A percentile compares a stretch with the other conserved stretches of the same genome.
Conservation (phyloP, 441 rosid species). For the Dalechampia spathulata region DNA sequence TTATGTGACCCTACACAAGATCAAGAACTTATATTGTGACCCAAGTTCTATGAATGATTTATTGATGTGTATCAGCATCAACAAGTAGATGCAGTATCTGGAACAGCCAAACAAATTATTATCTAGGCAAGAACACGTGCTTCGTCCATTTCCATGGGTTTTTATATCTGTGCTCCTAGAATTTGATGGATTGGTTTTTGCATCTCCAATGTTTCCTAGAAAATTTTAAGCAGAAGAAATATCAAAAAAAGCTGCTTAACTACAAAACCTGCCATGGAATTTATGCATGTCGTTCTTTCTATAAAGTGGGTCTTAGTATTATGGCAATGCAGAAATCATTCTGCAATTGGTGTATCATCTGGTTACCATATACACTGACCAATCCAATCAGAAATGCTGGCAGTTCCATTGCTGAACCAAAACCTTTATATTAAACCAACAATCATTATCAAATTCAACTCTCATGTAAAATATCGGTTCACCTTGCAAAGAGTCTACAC, state of each 20-base stretch:
- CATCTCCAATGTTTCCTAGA: conserved; percentile 13
- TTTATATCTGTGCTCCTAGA: too few species aligned
- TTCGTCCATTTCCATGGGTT: too few species aligned
- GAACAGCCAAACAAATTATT: conserved; percentile 31
- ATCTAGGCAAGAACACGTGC: conserved; percentile 19
- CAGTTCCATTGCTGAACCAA: too few species aligned
- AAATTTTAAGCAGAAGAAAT: conserved; percentile 4
- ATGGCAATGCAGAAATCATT: too few species aligned
- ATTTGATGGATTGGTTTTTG: too few species aligned
- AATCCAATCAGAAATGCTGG: not conserved
- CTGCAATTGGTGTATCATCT: not conserved
- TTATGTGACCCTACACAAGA: conserved; percentile 47
- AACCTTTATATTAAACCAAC: not conserved
- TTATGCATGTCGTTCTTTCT: too few species aligned
- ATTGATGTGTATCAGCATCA: not conserved
- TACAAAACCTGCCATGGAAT: not conserved
- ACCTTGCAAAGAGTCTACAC: conserved; percentile 50
- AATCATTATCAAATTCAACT: not conserved
- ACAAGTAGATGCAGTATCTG: not conserved
- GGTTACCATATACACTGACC: not conserved
- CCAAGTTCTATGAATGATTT: not conserved
- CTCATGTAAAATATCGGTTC: not conserved
- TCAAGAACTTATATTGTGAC: conserved; percentile 3
- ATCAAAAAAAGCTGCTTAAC: not conserved
- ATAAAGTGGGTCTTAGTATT: too few species aligned